Conservation (phyloP, 306 rosid genomes). For the Dalbergia cultrata region DNA sequence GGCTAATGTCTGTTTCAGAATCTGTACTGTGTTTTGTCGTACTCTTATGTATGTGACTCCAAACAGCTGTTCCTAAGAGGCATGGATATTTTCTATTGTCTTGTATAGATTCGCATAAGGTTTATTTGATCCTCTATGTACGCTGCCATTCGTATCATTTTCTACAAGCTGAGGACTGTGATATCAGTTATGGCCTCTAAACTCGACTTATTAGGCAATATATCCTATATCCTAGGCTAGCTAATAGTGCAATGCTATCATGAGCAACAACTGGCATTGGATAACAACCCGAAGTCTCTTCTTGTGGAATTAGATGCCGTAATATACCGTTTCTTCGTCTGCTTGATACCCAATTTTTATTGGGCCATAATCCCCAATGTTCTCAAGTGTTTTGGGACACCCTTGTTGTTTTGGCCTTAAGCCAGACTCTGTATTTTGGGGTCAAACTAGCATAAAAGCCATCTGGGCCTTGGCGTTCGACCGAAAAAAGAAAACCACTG, state of each 20-base stretch:
- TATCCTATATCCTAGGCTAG: too few relatives aligned
- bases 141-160: constrained; percentile 7
- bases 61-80: constrained; percentile 7
- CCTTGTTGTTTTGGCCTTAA: background rate
- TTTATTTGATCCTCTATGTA: background rate
- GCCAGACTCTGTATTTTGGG: background rate
- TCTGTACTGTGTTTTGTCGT: constrained; percentile 3
- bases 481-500: background rate
- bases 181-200: background rate
- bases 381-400: background rate
- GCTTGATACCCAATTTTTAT: background rate
- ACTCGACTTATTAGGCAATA: background rate
- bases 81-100: background rate
- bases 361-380: background rate
- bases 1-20: constrained; percentile 20
- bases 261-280: background rate
- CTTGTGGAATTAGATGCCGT: background rate
- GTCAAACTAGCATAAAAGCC: background rate
- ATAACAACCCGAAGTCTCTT: background rate
- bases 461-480: background rate
- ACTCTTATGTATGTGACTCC: constrained; percentile 2
- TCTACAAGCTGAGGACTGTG: background rate
- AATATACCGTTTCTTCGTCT: background rate
- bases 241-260: background rate
- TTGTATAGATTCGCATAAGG: background rate